Base-by-base conservation (phyloP, 2,329 filamentous ascomycete species). In the Sphaceloma murrayae region DNA sequence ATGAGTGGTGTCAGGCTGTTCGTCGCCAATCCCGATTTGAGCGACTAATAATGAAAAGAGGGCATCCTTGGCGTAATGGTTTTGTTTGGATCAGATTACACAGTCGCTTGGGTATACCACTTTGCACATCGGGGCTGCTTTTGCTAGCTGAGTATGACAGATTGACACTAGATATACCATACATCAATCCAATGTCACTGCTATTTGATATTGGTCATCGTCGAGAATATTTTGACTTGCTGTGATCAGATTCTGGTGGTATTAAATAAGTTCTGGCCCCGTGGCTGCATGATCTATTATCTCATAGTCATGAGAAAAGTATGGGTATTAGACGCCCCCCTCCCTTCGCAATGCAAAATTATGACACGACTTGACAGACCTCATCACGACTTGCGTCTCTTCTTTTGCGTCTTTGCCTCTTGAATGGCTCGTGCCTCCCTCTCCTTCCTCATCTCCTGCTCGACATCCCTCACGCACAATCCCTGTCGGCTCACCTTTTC, bases 11-110 rank as follows among this genome's bases (percentile, higher is more conserved):
- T 78, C 38, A 75, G 85, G 50, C 72, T 93, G 47, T 91, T 84
- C 62, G 87, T 93, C 57, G 85, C 85, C 54, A 93, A 93, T 62
- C 85, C 85, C 13, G 85, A 91, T 62, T 75, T 67, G 49, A 69
- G 66, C 42, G 42, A 45, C 22, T 45, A 22, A 22, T 14, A 17
- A 7, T 3, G 32, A 18, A 14, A 14, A 16, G 30, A 33, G 29
- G 24, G 40, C 40, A 29, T 34, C 21, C 9, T n/a, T 5, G 30
- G 29, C 16, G 30, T 29, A 36, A 18, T 22, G 30, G 30, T 45
- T n/a, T n/a, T 45, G 22, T 33, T 22, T 45, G 26, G 22, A 34
- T n/a, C 21, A 17, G 13, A 16, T 16, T 38, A 34, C 27, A 34
- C 42, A 19, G 31, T 32, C 42, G 42, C 42, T 45, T 45, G 42